phyloP scores from a whole-genome alignment of 2,329 filamentous ascomycete genomes.

The Sarocladium kiliense region DNA sequence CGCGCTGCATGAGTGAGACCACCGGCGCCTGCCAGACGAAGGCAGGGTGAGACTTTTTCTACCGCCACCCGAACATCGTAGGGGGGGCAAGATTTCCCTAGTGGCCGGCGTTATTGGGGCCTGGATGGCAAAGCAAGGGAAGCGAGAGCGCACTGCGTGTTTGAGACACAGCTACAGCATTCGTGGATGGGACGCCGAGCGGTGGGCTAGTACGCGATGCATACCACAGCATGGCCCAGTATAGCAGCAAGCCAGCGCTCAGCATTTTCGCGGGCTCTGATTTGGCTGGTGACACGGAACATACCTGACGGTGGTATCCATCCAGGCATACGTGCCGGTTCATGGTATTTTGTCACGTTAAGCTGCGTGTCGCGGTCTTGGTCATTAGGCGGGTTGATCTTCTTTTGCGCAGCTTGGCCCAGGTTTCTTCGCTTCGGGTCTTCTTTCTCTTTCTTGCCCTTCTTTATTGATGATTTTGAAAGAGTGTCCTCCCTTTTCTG shows the following conservation, averaged over 20 bases:
- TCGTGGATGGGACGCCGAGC: not conserved
- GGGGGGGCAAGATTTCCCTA: not conserved
- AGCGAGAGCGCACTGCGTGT: not conserved
- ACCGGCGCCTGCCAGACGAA: not conserved
- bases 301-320: constrained; percentile 5
- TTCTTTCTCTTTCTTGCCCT: not conserved
- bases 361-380: not conserved
- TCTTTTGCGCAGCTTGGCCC: not conserved
- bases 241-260: not conserved
- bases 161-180: not conserved
- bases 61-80: not conserved
- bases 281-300: not conserved
- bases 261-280: no score
- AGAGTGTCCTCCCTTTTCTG: not conserved
- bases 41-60: constrained; percentile 3
- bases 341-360: not conserved
- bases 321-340: not conserved
- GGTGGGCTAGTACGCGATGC: not conserved
- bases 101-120: not conserved
- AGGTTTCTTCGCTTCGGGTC: not conserved
- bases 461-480: no score
- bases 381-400: not conserved
- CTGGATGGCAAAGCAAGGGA: not conserved
- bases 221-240: constrained; percentile 7
- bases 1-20: not conserved